These are phyloP conservation scores for Glutinoglossum americanum DNA, from an alignment of 495 filamentous ascomycete species.

Conservation along the genomic window DNA sequence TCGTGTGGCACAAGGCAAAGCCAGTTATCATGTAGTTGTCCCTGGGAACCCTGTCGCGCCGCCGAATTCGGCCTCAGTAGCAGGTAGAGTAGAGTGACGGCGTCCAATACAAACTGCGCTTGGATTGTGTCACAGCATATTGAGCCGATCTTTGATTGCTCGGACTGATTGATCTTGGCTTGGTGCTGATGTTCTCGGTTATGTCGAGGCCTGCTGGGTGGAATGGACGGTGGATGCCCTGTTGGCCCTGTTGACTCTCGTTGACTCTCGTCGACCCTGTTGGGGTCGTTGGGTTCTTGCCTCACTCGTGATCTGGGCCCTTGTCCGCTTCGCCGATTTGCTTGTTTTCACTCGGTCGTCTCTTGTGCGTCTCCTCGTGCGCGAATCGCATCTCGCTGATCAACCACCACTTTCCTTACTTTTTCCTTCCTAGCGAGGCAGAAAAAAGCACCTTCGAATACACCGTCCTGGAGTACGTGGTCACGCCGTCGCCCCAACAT, in stretches of 20 bases:
- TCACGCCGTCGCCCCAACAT: too few species aligned
- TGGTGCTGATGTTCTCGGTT: neutral
- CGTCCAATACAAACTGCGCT: neutral
- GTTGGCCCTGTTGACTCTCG: too few species aligned
- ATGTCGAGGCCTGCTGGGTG: neutral
- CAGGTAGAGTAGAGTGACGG: neutral
- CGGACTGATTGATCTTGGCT: neutral
- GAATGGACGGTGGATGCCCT: neutral
- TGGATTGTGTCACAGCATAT: neutral
- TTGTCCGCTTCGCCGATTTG: neutral
- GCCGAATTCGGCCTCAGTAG: neutral
- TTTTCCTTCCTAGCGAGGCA: too few species aligned
- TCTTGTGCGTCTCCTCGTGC: neutral
- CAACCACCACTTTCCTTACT: too few species aligned
- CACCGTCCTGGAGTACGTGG: too few species aligned
- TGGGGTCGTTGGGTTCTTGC: neutral
- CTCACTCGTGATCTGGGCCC: neutral
- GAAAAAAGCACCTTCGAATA: too few species aligned
- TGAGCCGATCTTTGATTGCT: neutral
- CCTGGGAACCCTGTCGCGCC: neutral
- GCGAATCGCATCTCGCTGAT: too few species aligned
- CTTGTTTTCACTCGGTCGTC: neutral
- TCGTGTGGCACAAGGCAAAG: neutral
- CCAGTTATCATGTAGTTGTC: neutral
- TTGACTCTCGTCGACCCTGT: too few species aligned